Conservation (phyloP, 352 stramenopile genomes). For the Pythium vanterpoolii region DNA sequence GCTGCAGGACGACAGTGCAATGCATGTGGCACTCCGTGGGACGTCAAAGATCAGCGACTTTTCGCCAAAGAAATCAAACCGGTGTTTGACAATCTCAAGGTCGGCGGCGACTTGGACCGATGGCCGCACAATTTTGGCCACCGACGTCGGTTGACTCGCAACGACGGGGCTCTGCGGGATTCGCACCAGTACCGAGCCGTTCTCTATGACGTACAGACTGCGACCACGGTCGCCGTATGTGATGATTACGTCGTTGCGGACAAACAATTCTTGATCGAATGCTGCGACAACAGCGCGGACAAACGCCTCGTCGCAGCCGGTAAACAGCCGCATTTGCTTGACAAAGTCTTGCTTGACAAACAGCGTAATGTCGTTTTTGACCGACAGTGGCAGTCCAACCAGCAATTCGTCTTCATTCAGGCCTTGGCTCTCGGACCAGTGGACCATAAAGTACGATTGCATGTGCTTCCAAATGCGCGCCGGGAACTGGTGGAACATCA, state of each 20-base stretch:
- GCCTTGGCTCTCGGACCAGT: conserved; percentile 66
- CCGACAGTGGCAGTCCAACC: conserved; percentile 40
- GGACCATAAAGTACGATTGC: conserved; percentile 57
- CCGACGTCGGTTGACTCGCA: not conserved
- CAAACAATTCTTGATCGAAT: conserved; percentile 72
- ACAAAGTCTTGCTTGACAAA: conserved; percentile 56
- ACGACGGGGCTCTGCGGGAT: conserved; percentile 21
- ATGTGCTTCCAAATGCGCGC: conserved; percentile 50
- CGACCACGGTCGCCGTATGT: conserved; percentile 50
- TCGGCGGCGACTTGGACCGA: not conserved
- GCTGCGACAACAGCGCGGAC: conserved; percentile 51
- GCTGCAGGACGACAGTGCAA: conserved; percentile 36
- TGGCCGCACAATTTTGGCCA: not conserved
- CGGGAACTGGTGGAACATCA: conserved; percentile 61
- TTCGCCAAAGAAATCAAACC: conserved; percentile 46
- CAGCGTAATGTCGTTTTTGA: conserved; percentile 59
- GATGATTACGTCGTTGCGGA: conserved; percentile 76
- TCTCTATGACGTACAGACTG: conserved; percentile 71
- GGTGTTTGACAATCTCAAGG: conserved; percentile 38
- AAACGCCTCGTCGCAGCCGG: conserved; percentile 54
- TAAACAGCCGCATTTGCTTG: conserved; percentile 58
- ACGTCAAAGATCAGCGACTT: conserved; percentile 43
- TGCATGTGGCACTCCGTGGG: conserved; percentile 39
- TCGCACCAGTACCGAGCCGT: conserved; percentile 33
- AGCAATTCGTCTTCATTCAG: conserved; percentile 59